phyloP scores from a whole-genome alignment of 108 stramenopile genomes.

The Pseudonitzschia delicatissima region DNA sequence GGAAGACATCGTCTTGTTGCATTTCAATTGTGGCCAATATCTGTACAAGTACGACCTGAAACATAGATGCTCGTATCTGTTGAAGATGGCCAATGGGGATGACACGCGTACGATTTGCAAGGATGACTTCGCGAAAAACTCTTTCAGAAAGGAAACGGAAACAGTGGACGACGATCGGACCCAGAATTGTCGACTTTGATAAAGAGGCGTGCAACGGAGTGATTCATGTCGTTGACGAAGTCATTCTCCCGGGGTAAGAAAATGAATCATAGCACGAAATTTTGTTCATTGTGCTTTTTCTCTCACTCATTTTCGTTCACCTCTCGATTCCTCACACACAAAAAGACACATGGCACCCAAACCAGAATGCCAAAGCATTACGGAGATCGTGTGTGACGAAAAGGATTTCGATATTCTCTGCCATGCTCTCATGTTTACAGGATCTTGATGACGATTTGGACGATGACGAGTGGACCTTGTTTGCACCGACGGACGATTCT shows the following conservation, averaged over 20 bases:
- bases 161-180: background rate
- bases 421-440: background rate
- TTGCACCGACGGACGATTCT: background rate
- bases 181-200: conserved; percentile 1
- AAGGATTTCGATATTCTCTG: background rate
- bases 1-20: conserved; percentile 1
- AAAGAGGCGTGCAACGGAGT: conserved; percentile 1
- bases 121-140: background rate
- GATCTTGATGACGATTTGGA: background rate
- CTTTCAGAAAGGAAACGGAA: background rate
- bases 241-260: background rate
- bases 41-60: background rate
- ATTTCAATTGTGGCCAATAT: background rate
- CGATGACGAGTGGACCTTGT: background rate
- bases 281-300: background rate
- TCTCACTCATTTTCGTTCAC: background rate
- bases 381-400: background rate
- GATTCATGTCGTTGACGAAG: conserved; percentile 1
- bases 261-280: background rate
- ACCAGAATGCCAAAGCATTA: background rate
- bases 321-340: background rate
- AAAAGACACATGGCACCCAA: background rate
- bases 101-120: conserved; percentile 9
- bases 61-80: background rate
- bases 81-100: conserved; percentile 3